Percentiles rank a stretch among this genome's conserved stretches.
phyloP scores from a whole-genome alignment of 805 yeast genomes.

The Wickerhamiella qilinensis region DNA sequence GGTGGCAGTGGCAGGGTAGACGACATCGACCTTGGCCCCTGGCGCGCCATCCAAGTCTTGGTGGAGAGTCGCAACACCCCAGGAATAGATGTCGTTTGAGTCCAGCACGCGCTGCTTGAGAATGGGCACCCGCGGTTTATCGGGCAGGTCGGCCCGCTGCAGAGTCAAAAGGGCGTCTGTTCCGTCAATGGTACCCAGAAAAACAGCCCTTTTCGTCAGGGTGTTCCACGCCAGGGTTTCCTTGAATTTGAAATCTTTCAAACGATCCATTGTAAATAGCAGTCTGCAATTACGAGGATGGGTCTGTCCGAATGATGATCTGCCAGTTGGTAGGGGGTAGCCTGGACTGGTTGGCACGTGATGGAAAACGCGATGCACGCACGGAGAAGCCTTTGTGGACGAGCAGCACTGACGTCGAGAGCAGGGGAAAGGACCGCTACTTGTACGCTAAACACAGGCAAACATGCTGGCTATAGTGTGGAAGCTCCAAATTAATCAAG shows the following conservation, averaged over 20 bases:
- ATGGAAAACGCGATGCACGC: too few species aligned
- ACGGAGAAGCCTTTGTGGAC: too few species aligned
- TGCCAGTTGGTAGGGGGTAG: too few species aligned
- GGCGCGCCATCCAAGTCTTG: constrained; percentile 33
- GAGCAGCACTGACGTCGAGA: too few species aligned
- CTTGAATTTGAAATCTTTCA: constrained; percentile 28
- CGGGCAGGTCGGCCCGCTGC: constrained; percentile 12
- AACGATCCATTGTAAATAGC: constrained; percentile 7
- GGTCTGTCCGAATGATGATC: too few species aligned
- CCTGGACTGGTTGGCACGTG: too few species aligned
- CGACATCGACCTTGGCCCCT: constrained; percentile 54
- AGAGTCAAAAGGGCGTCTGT: constrained; percentile 52
- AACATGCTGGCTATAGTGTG: too few species aligned
- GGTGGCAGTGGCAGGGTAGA: constrained; percentile 77
- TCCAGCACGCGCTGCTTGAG: constrained; percentile 28
- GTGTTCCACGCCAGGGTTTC: constrained; percentile 40
- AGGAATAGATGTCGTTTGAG: constrained; percentile 68
- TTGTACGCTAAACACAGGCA: too few species aligned
- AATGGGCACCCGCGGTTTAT: constrained; percentile 7
- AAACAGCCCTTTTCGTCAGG: constrained; percentile 43
- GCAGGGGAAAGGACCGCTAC: too few species aligned
- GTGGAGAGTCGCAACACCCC: constrained; percentile 47
- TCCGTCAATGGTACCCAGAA: constrained; percentile 50
- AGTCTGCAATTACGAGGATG: too few species aligned
- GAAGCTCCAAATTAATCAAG: too few species aligned